phyloP scores from a whole-genome alignment of 2,329 filamentous ascomycete genomes.

The Chaetomiaceae sp. region DNA sequence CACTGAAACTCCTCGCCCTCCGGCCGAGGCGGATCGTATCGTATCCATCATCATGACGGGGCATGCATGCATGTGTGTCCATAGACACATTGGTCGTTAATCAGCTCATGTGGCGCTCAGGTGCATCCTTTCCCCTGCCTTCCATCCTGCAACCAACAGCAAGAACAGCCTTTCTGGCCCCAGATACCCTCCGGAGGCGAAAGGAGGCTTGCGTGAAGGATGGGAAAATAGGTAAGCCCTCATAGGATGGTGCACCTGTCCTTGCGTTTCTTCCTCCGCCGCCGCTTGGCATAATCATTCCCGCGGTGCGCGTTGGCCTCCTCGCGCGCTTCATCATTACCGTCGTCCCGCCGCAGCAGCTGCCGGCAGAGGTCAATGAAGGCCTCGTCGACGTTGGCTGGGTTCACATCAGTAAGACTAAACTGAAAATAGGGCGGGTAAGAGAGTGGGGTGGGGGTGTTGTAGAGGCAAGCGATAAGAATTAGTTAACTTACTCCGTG shows the following conservation, averaged over 20 bases:
- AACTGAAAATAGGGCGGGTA: too few species aligned
- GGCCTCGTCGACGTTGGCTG: slow-evolving; percentile 82
- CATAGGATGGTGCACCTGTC: slow-evolving; percentile 23
- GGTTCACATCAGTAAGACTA: too few species aligned
- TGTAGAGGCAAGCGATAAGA: background rate
- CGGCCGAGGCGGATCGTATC: too few species aligned
- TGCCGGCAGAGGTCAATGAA: slow-evolving; percentile 80
- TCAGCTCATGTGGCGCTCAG: too few species aligned
- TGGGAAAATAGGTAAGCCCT: background rate
- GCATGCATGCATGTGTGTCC: too few species aligned
- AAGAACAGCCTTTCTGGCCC: too few species aligned
- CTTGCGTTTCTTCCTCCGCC: slow-evolving; percentile 20
- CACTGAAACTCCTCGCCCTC: too few species aligned
- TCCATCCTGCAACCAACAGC: too few species aligned
- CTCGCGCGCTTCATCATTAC: slow-evolving; percentile 30
- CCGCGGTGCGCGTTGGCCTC: slow-evolving; percentile 39
- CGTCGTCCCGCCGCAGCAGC: slow-evolving; percentile 69
- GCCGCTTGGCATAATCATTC: slow-evolving; percentile 27
- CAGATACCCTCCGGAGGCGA: too few species aligned
- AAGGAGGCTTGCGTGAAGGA: background rate
- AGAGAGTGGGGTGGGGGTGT: background rate
- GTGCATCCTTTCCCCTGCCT: too few species aligned
- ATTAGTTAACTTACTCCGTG: slow-evolving; percentile 50
- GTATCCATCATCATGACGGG: too few species aligned
- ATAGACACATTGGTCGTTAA: too few species aligned